Evolutionary conservation across 768 basidiomycete species (phyloP).

Genomic region (Suillus americanus): DNA sequence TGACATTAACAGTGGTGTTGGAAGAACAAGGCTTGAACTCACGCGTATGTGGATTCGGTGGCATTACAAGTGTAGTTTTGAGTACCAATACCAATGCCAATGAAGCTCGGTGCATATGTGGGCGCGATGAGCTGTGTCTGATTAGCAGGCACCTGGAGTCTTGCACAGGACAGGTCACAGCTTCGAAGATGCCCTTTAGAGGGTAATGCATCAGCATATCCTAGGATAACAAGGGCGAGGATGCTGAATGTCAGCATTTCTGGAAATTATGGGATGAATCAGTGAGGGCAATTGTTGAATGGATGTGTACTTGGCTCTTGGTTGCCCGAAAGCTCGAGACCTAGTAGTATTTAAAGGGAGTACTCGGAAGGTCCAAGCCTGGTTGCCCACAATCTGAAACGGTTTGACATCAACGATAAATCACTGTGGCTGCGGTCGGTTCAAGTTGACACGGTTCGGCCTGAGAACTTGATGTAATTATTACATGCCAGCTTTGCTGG

Average conservation of each 20-base stretch:
- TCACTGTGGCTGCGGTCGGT: not conserved
- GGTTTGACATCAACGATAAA: not conserved
- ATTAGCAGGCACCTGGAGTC: conserved; percentile 25
- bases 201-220: not conserved
- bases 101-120: conserved; percentile 34
- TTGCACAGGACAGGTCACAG: conserved; percentile 24
- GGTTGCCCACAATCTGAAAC: not conserved
- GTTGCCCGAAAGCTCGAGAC: not conserved
- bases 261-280: not conserved
- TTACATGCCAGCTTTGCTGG: not conserved
- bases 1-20: not conserved
- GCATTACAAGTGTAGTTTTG: conserved; percentile 56
- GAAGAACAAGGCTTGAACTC: conserved; percentile 17
- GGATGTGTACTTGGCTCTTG: not conserved
- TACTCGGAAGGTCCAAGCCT: no score
- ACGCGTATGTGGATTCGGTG: conserved; percentile 46
- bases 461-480: not conserved
- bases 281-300: not conserved
- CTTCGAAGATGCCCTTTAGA: not conserved
- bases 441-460: not conserved
- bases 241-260: conserved; percentile 1
- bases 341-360: not conserved
- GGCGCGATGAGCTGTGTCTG: conserved; percentile 39
- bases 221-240: conserved; percentile 1
- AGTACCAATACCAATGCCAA: conserved; percentile 47